These are phyloP conservation scores for Globisporangium ultimum DNA, from an alignment of 352 stramenopile genomes.

Conservation along the genomic window DNA sequence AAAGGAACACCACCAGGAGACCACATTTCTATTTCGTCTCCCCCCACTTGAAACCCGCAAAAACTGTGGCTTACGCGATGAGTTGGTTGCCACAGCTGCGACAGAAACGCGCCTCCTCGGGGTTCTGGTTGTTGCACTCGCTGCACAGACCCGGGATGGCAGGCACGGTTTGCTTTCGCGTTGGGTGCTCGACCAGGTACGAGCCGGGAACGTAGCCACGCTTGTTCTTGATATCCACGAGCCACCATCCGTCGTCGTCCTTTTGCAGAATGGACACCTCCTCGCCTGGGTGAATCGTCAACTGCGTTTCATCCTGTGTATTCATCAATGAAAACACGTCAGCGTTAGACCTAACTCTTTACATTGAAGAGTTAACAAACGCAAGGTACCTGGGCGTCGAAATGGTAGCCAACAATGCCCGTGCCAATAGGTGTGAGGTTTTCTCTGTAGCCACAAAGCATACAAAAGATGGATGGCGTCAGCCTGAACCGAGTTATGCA, in stretches of 20 bases:
- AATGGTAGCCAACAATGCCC: slow-evolving; percentile 72
- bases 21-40: no score
- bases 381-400: slow-evolving; percentile 37
- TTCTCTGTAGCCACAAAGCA: slow-evolving; percentile 24
- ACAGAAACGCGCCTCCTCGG: slow-evolving; percentile 71
- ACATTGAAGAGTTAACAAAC: not conserved
- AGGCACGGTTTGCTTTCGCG: slow-evolving; percentile 30
- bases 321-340: not conserved
- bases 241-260: slow-evolving; percentile 85
- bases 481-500: no score
- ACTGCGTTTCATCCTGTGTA: slow-evolving; percentile 69
- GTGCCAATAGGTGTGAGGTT: slow-evolving; percentile 44
- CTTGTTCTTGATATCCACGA: slow-evolving; percentile 62
- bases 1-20: no score
- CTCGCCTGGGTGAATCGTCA: slow-evolving; percentile 79
- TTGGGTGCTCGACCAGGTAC: slow-evolving; percentile 75
- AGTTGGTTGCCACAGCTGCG: slow-evolving; percentile 77
- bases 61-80: slow-evolving; percentile 30
- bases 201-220: slow-evolving; percentile 80
- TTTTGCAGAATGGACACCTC: slow-evolving; percentile 80
- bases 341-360: not conserved
- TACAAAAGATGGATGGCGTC: no score
- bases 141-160: slow-evolving; percentile 56
- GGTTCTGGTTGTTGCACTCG: slow-evolving; percentile 72
- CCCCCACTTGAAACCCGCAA: not conserved